Evolutionary conservation across 2,329 filamentous ascomycete species (phyloP).

Genomic region (Trichoderma afroharzianum): DNA sequence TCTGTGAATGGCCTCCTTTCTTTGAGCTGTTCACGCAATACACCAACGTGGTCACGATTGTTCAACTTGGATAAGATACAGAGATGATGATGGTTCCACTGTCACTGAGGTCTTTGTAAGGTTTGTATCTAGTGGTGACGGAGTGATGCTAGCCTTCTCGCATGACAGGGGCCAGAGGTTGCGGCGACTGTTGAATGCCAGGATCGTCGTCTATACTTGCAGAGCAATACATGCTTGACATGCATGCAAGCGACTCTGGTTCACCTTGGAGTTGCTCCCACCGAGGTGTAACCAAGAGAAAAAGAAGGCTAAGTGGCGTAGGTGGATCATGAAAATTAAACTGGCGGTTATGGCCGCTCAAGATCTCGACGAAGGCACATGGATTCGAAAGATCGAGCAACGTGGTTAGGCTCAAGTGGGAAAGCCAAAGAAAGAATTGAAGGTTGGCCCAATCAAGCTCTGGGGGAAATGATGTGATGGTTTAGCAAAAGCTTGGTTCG

Average conservation of each 20-base stretch:
- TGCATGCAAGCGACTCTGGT: neutral
- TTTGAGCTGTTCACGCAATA: neutral
- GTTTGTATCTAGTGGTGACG: neutral
- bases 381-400: neutral
- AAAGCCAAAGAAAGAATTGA: neutral
- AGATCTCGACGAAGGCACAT: conserved; percentile 5
- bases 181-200: neutral
- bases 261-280: neutral
- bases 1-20: neutral
- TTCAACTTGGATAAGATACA: neutral
- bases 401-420: neutral
- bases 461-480: neutral
- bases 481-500: conserved; percentile 11
- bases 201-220: neutral
- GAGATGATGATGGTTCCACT: neutral
- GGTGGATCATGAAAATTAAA: neutral
- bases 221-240: neutral
- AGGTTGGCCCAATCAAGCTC: neutral
- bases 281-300: neutral
- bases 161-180: neutral
- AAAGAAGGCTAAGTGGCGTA: neutral
- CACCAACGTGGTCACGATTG: neutral
- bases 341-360: neutral
- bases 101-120: neutral
- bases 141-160: neutral